Evolutionary conservation across 441 rosid species (phyloP), one percentile per base, ranked within the genome.

Genomic region (Populus hybrid): DNA sequence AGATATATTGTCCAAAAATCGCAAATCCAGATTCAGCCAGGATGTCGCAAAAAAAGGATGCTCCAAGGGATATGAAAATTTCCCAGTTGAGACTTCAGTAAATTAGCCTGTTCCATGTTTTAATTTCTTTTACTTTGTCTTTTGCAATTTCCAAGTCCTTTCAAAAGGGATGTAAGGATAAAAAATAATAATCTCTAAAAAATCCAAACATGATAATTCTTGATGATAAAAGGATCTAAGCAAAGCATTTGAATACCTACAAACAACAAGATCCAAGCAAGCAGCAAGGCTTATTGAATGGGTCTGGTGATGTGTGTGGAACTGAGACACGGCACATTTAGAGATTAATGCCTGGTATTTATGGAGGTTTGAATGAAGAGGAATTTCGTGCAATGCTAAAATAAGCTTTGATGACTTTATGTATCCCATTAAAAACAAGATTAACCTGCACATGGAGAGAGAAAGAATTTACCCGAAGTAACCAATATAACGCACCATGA

Each of bases 401-500:
- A 46, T 12, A 46, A 7, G n/a, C n/a, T 19, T 4, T 46, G 57
- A 14, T 46, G 19, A 46, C 57, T 46, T 46, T 46, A 46, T 46
- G 57, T 72, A 53, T 36, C 42, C 65, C 69, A 74, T n/a, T 50
- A 23, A 30, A 21, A 23, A n/a, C 38, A 65, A 38, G 63, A 65
- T 35, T 72, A 19, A 24, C n/a, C 8, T 24, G 3, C 32, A 53
- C 23, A 34, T 34, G 46, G 18, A 57, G 28, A 57, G 30, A 14
- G 18, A 46, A 14, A 40, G 59, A 70, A 83, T 92, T 70, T 89
- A 94, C 98, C 99, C 99, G 59, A 96, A 83, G 82, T 91, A 94
- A 82, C 99, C 98, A 32, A 96, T 82, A 84, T 84, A 96, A 85
- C 99, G n/a, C 99, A 85, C 98, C 99, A 24, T 81, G 85, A 82